A percentile compares a stretch with the other conserved stretches of the same genome.
Conservation (phyloP, 2,329 filamentous ascomycete species). For the Kalmusia sp. region DNA sequence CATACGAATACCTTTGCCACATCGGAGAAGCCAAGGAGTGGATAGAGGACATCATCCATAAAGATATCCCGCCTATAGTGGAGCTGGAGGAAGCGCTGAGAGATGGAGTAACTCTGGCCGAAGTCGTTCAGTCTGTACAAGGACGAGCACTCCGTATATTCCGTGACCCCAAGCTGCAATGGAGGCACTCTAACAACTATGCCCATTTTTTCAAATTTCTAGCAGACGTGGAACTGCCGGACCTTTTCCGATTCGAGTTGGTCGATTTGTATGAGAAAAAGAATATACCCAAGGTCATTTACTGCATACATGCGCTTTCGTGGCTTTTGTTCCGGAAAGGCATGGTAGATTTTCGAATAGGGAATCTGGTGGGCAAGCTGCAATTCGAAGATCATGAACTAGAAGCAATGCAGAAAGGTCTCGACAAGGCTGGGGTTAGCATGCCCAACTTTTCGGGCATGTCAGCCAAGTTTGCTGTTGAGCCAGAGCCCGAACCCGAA, state of each 20-base stretch:
- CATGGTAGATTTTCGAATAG: slow-evolving; percentile 93
- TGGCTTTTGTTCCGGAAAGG: slow-evolving; percentile 97
- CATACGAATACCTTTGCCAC: slow-evolving; percentile 98
- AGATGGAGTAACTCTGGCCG: slow-evolving; percentile 91
- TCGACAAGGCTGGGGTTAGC: slow-evolving; percentile 91
- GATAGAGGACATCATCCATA: slow-evolving; percentile 92
- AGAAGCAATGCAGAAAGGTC: slow-evolving; percentile 93
- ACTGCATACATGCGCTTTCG: slow-evolving; percentile 96
- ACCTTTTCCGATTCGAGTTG: slow-evolving; percentile 94
- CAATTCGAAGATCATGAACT: slow-evolving; percentile 98
- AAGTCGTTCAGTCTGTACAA: slow-evolving; percentile 88
- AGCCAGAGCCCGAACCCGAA: slow-evolving; percentile 71
- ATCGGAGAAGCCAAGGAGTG: slow-evolving; percentile 99
- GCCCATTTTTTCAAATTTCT: slow-evolving; percentile 94
- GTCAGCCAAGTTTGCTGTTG: slow-evolving; percentile 92
- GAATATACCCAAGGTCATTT: slow-evolving; percentile 98
- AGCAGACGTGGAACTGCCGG: slow-evolving; percentile 88
- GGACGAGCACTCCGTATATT: slow-evolving; percentile 82
- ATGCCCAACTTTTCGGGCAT: slow-evolving; percentile 99
- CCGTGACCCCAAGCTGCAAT: slow-evolving; percentile 83
- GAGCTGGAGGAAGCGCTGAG: slow-evolving; percentile 91
- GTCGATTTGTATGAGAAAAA: slow-evolving; percentile 99
- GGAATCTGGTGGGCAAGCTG: slow-evolving; percentile 93
- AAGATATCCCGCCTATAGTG: slow-evolving; percentile 87
- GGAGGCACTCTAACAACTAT: slow-evolving; percentile 96